Conservation (phyloP, 129 eudicot species). For the Dittrichia graveolens region DNA sequence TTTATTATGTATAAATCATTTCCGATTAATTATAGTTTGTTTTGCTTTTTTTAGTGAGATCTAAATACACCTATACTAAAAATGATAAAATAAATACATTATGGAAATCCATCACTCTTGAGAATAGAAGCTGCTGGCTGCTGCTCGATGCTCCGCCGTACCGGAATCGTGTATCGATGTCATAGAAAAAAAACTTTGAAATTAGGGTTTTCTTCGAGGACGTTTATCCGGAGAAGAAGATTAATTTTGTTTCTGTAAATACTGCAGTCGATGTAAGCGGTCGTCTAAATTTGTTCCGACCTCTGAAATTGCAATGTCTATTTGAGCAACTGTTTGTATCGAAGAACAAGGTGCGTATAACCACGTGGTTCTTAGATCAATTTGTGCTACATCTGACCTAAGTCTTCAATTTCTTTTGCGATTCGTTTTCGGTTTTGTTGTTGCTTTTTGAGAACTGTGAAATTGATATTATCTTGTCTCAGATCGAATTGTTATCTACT, state of each 20-base stretch:
- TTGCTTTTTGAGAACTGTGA: conserved; percentile 13
- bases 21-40: too few relatives aligned
- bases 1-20: too few relatives aligned
- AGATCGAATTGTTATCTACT: neutral
- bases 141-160: conserved; percentile 24
- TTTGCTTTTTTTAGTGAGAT: too few relatives aligned
- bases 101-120: neutral
- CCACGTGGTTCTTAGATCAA: neutral
- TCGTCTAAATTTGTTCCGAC: conserved; percentile 11
- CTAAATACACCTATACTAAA: too few relatives aligned
- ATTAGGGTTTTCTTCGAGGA: conserved; percentile 1
- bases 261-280: neutral
- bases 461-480: neutral
- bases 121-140: neutral
- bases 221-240: neutral
- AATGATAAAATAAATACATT: too few relatives aligned
- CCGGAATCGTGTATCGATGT: conserved; percentile 12
- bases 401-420: neutral
- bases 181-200: neutral
- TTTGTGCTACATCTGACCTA: neutral
- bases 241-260: neutral
- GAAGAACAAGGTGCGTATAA: conserved; percentile 29
- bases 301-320: conserved; percentile 13
- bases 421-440: conserved; percentile 15
- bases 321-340: conserved; percentile 10